Percentiles rank a stretch among this genome's conserved stretches.
phyloP scores from a whole-genome alignment of 2,329 filamentous ascomycete species.

The Aspergillus fischeri region DNA sequence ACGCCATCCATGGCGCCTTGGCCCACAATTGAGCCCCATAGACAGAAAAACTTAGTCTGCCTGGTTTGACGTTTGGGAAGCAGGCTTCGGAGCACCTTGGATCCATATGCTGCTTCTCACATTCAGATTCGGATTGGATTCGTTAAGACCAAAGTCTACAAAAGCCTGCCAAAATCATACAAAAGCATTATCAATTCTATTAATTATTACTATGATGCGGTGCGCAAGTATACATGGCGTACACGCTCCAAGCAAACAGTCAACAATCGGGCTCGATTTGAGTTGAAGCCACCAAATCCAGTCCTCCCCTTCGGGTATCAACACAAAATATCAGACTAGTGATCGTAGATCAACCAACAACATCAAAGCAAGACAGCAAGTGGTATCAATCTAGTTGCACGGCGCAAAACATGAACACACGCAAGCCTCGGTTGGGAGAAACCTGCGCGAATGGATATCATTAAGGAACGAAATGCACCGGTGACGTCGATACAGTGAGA shows the following conservation, averaged over 20 bases:
- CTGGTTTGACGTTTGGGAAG: no score
- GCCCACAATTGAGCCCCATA: not conserved
- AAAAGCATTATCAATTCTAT: constrained; percentile 31
- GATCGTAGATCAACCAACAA: constrained; percentile 23
- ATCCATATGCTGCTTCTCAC: not conserved
- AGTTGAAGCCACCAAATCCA: constrained; percentile 12
- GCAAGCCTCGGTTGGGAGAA: constrained; percentile 18
- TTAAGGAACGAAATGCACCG: constrained; percentile 30
- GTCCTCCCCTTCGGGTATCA: constrained; percentile 34
- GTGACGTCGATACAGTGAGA: constrained; percentile 17
- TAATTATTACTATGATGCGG: constrained; percentile 36
- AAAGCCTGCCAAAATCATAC: constrained; percentile 3
- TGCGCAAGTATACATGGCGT: constrained; percentile 20
- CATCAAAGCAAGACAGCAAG: constrained; percentile 28
- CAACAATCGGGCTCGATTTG: constrained; percentile 24
- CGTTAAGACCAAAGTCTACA: not conserved
- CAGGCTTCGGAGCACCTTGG: no score
- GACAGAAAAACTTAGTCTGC: not conserved
- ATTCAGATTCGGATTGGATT: not conserved
- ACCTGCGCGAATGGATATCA: constrained; percentile 31
- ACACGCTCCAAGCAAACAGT: constrained; percentile 17
- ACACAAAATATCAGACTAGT: constrained; percentile 26
- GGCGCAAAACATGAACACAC: constrained; percentile 25
- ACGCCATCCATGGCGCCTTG: not conserved
- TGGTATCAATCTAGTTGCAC: constrained; percentile 37